Evolutionary conservation across 345 rosid genomes (phyloP).

Genomic region (Acer saccharum): DNA sequence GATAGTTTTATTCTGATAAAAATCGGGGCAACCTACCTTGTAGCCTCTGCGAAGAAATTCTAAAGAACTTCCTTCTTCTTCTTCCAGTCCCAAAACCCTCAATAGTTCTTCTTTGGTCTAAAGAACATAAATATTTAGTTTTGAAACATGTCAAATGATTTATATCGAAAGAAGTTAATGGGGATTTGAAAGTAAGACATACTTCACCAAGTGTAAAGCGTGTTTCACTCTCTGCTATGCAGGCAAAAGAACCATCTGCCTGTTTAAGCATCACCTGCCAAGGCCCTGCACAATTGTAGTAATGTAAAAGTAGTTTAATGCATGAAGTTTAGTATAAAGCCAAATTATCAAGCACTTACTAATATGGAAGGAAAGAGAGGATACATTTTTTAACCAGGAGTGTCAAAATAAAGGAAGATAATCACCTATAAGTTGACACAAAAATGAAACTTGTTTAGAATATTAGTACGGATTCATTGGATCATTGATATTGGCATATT

Average conservation of each 20-base stretch:
- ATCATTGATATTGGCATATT: not conserved
- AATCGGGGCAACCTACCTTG: conserved; percentile 47
- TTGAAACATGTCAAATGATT: not conserved
- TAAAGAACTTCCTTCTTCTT: conserved; percentile 89
- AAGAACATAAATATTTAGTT: conserved; percentile 25
- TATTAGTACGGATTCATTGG: not conserved
- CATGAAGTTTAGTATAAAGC: not conserved
- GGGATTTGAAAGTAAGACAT: conserved; percentile 17
- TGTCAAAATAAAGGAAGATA: not conserved
- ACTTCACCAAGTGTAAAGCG: conserved; percentile 95
- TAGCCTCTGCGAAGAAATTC: conserved; percentile 91
- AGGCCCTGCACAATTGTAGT: conserved; percentile 60
- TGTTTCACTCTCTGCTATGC: conserved; percentile 79
- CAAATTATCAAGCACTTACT: not conserved
- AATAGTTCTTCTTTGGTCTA: conserved; percentile 93
- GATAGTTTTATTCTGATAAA: not conserved
- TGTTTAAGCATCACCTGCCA: conserved; percentile 99
- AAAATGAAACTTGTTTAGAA: too few relatives aligned
- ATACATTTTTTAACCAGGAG: not conserved
- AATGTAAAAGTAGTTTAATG: not conserved
- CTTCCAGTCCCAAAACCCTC: conserved; percentile 87
- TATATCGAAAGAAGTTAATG: conserved; percentile 7
- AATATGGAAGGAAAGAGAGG: not conserved
- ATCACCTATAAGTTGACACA: not conserved
- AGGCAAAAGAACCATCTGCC: conserved; percentile 82